Conservation (phyloP, 805 yeast genomes). For the Saccharomycopsis guyanensis region DNA sequence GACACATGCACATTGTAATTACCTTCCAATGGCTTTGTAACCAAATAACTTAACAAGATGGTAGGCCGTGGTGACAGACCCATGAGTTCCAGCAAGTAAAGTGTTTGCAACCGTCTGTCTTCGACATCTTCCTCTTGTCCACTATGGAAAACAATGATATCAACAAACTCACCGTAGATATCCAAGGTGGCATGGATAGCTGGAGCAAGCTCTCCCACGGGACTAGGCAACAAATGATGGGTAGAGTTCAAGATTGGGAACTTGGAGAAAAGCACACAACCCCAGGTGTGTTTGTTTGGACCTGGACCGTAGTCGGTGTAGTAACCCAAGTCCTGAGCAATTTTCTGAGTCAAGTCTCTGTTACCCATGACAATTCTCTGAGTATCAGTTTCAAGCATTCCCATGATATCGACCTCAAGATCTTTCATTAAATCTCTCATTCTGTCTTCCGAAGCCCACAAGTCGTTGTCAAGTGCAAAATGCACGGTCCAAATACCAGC, state of each 20-base stretch:
- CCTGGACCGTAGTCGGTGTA: conserved; percentile 97
- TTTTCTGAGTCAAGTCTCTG: conserved; percentile 83
- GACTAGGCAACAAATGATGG: conserved; percentile 90
- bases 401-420: conserved; percentile 85
- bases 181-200: conserved; percentile 95
- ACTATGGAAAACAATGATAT: conserved; percentile 93
- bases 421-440: conserved; percentile 80
- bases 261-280: conserved; percentile 83
- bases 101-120: conserved; percentile 82
- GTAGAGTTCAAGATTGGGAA: conserved; percentile 89
- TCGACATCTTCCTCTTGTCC: conserved; percentile 98
- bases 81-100: conserved; percentile 72
- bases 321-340: conserved; percentile 91
- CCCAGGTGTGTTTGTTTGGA: conserved; percentile 98
- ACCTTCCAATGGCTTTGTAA: conserved; percentile 79
- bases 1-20: conserved; percentile 90
- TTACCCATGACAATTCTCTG: conserved; percentile 93
- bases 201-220: conserved; percentile 97
- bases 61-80: conserved; percentile 76
- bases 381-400: conserved; percentile 86
- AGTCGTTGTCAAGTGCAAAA: conserved; percentile 92
- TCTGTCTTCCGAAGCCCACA: conserved; percentile 94
- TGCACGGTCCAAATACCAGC: conserved; percentile 99
- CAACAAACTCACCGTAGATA: conserved; percentile 79
- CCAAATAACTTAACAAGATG: conserved; percentile 81